A percentile compares a stretch with the other conserved stretches of the same genome.
Conservation (phyloP, 1,284 basidiomycete species). For the Cryptococcus sp. region DNA sequence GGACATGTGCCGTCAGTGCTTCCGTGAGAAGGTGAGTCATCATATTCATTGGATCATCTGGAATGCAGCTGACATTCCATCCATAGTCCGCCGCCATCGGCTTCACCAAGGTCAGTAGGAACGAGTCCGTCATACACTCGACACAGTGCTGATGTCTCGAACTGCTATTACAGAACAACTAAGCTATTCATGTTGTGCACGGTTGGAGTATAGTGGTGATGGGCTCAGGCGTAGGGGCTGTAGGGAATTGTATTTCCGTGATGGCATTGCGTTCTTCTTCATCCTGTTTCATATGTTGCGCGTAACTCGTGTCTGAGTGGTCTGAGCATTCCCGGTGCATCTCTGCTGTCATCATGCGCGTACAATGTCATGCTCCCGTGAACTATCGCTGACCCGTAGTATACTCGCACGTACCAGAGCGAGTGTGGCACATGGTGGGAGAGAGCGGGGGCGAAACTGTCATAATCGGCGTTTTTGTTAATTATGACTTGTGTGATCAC, state of each 20-base stretch:
- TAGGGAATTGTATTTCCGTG: conserved; percentile 20
- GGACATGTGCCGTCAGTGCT: conserved; percentile 96
- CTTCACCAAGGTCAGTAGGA: conserved; percentile 79
- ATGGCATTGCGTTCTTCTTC: conserved; percentile 22
- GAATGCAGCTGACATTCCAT: conserved; percentile 4
- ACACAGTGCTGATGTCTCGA: conserved; percentile 6
- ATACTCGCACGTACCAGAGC: too few species aligned
- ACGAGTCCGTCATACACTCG: neutral
- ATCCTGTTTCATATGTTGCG: neutral
- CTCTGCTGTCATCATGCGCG: too few species aligned
- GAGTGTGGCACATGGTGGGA: too few species aligned
- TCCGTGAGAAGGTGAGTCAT: conserved; percentile 77
- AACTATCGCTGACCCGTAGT: too few species aligned
- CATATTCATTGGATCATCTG: neutral
- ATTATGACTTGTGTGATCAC: too few species aligned
- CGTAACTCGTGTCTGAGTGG: too few species aligned
- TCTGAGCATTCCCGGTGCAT: too few species aligned
- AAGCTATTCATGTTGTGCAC: conserved; percentile 14
- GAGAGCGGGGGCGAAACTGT: too few species aligned
- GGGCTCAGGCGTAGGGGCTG: conserved; percentile 1
- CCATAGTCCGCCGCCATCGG: conserved; percentile 73
- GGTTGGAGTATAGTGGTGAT: neutral
- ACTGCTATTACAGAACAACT: conserved; percentile 34
- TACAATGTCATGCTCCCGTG: too few species aligned
- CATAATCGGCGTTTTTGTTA: too few species aligned